Evolutionary conservation across 2,329 filamentous ascomycete species (phyloP).

Genomic region (Bertia moriformis): DNA sequence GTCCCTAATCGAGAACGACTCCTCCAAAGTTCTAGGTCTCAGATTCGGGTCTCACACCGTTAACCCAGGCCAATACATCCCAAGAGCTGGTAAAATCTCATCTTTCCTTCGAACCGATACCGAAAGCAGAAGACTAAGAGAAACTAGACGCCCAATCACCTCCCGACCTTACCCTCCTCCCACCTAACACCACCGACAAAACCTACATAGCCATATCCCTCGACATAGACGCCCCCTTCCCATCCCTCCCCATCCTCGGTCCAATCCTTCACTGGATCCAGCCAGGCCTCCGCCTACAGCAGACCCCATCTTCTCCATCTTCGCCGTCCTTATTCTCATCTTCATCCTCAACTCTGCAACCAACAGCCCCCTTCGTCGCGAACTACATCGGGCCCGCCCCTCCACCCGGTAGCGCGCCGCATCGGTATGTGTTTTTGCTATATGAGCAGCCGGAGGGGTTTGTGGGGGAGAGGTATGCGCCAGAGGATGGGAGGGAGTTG

Average conservation of each 20-base stretch:
- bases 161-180: constrained; percentile 8
- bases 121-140: constrained; percentile 3
- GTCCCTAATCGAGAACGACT: constrained; percentile 8
- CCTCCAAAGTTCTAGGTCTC: constrained; percentile 16
- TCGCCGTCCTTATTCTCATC: too few relatives aligned
- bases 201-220: constrained; percentile 24
- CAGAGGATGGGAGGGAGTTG: constrained; percentile 18
- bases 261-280: constrained; percentile 33
- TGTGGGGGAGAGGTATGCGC: constrained; percentile 14
- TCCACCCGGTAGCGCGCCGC: constrained; percentile 26
- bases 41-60: constrained; percentile 11
- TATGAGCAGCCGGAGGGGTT: constrained; percentile 29
- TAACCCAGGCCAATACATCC: constrained; percentile 14
- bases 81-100: constrained; percentile 11
- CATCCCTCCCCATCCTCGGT: constrained; percentile 20
- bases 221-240: constrained; percentile 31
- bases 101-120: neutral
- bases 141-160: constrained; percentile 8
- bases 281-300: constrained; percentile 16
- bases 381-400: constrained; percentile 29
- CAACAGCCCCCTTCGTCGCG: constrained; percentile 12
- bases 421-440: constrained; percentile 32
- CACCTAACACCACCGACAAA: constrained; percentile 2
- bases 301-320: too few relatives aligned
- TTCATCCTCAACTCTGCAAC: constrained; percentile 3